Conservation (phyloP, 305 asterid species). For the Withania somnifera region DNA sequence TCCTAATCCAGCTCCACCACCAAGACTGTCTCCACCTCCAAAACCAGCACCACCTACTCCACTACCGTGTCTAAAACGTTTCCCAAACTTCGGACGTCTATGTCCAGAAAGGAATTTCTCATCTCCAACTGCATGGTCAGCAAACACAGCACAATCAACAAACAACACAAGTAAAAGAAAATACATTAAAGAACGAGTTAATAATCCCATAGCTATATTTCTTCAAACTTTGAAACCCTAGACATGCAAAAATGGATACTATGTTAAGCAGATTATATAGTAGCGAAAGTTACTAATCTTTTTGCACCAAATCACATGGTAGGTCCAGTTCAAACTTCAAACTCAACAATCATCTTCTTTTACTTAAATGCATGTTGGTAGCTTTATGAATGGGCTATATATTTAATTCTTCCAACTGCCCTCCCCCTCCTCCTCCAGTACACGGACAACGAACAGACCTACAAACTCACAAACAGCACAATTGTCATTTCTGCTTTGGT, state of each 20-base stretch:
- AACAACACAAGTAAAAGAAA: conserved; percentile 2
- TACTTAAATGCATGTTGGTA: neutral
- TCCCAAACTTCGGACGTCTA: neutral
- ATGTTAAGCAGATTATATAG: neutral
- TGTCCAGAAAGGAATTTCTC: neutral
- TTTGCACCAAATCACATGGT: conserved; percentile 4
- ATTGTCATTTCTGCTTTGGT: neutral
- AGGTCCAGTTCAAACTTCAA: neutral
- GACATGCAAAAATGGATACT: neutral
- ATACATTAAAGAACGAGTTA: neutral
- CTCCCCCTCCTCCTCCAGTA: neutral
- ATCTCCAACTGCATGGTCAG: neutral
- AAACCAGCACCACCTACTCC: neutral
- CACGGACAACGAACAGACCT: no score
- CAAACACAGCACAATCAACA: conserved; percentile 6
- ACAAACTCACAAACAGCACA: neutral
- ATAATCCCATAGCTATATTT: neutral
- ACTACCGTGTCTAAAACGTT: neutral
- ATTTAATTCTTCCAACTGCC: neutral
- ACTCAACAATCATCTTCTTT: neutral
- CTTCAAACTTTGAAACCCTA: neutral
- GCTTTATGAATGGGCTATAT: neutral
- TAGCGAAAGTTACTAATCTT: neutral
- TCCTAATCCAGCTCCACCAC: conserved; percentile 3
- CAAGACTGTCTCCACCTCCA: neutral